Evolutionary conservation across 148 eudicot species (phyloP).

Genomic region (Amaranthus palmeri): DNA sequence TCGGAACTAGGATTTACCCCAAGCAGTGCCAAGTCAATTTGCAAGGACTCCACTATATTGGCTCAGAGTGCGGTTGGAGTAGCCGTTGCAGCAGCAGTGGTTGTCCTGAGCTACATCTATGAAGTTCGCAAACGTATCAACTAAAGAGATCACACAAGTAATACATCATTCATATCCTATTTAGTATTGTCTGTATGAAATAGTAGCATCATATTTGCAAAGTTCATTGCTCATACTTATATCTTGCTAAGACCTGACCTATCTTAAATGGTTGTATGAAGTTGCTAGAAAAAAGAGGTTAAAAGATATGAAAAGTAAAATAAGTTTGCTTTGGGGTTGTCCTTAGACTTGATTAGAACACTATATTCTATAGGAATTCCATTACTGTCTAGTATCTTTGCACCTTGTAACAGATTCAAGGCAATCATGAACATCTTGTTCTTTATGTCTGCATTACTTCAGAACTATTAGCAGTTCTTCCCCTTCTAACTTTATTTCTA

Average conservation of each 20-base stretch:
- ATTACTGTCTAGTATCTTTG: not conserved
- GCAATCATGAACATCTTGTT: not conserved
- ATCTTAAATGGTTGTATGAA: constrained; percentile 19
- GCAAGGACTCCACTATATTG: constrained; percentile 44
- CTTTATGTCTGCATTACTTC: not conserved
- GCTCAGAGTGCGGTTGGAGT: constrained; percentile 83
- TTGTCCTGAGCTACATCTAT: constrained; percentile 66
- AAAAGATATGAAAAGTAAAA: not conserved
- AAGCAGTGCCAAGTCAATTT: constrained; percentile 24
- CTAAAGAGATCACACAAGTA: constrained; percentile 17
- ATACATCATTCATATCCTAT: constrained; percentile 11
- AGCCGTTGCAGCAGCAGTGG: constrained; percentile 85
- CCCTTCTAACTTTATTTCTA: too few species aligned
- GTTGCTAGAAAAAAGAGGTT: not conserved
- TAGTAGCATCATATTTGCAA: not conserved
- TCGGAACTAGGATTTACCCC: constrained; percentile 82
- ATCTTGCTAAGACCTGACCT: constrained; percentile 13
- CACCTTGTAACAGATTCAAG: not conserved
- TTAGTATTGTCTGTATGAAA: constrained; percentile 1
- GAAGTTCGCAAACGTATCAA: constrained; percentile 64
- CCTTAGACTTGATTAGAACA: not conserved
- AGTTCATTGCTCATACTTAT: constrained; percentile 9
- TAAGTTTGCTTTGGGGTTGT: constrained; percentile 3
- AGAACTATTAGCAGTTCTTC: too few species aligned
- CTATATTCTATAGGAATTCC: not conserved